phyloP scores from a whole-genome alignment of 2,329 filamentous ascomycete species.

The Cladophialophora exuberans region DNA sequence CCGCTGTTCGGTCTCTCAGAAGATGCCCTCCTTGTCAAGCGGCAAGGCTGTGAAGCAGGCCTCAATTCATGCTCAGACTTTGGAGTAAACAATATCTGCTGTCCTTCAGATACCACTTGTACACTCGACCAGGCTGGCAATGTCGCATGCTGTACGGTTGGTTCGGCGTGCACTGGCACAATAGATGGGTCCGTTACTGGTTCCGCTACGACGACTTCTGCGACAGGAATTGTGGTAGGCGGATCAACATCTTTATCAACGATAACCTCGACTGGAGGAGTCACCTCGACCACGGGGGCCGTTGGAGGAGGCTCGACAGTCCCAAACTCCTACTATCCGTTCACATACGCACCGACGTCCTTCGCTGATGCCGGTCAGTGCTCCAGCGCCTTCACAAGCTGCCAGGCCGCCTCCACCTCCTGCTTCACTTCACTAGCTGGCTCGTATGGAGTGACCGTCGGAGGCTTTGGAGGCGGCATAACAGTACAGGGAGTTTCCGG shows the following conservation, averaged over 20 bases:
- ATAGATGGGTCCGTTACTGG: slow-evolving; percentile 38
- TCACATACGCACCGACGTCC: slow-evolving; percentile 57
- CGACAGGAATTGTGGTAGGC: slow-evolving; percentile 28
- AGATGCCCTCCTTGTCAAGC: slow-evolving; percentile 26
- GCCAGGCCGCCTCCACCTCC: slow-evolving; percentile 51
- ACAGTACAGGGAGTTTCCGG: slow-evolving; percentile 52
- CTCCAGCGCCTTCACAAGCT: slow-evolving; percentile 58
- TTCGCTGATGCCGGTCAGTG: slow-evolving; percentile 56
- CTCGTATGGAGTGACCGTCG: slow-evolving; percentile 57
- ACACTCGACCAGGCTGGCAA: slow-evolving; percentile 59
- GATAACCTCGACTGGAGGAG: slow-evolving; percentile 36
- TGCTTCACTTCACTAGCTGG: slow-evolving; percentile 52
- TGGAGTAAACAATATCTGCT: slow-evolving; percentile 60
- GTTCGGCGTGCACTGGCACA: slow-evolving; percentile 61
- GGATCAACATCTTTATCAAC: slow-evolving; percentile 29
- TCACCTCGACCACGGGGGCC: slow-evolving; percentile 39
- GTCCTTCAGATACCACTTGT: slow-evolving; percentile 56
- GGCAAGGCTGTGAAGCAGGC: slow-evolving; percentile 51
- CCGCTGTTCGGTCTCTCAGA: slow-evolving; percentile 25
- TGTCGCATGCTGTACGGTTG: slow-evolving; percentile 64
- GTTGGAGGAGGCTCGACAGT: slow-evolving; percentile 30
- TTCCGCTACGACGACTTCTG: slow-evolving; percentile 24
- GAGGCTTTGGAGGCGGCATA: slow-evolving; percentile 47
- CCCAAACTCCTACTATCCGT: slow-evolving; percentile 55
- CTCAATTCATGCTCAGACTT: slow-evolving; percentile 58